Conservation (phyloP, 2,329 filamentous ascomycete species). For the Apiospora phragmitis region DNA sequence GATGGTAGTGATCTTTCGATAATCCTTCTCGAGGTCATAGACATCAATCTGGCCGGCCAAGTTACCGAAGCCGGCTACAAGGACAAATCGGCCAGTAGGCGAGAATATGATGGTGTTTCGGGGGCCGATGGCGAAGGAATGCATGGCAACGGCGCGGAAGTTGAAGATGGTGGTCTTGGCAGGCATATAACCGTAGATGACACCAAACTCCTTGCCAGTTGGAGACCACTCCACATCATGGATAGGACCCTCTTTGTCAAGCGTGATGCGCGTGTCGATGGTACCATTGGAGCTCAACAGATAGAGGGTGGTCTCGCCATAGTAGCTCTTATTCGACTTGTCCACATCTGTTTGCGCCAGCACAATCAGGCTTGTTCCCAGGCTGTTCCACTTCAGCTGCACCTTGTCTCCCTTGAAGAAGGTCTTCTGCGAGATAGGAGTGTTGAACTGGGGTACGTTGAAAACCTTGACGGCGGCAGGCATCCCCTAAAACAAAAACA, state of each 20-base stretch:
- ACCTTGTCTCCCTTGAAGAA: conserved; percentile 99
- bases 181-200: conserved; percentile 98
- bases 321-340: conserved; percentile 98
- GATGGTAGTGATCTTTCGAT: conserved; percentile 87
- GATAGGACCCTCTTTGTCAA: conserved; percentile 97
- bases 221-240: conserved; percentile 99
- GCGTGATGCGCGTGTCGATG: conserved; percentile 86
- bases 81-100: conserved; percentile 85
- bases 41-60: conserved; percentile 96
- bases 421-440: conserved; percentile 90
- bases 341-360: conserved; percentile 97
- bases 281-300: conserved; percentile 87
- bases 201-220: conserved; percentile 95
- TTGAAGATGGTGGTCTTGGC: conserved; percentile 99
- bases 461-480: conserved; percentile 93
- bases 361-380: conserved; percentile 88
- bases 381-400: conserved; percentile 94
- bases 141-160: conserved; percentile 75
- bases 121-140: conserved; percentile 83
- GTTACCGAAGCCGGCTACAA: conserved; percentile 96
- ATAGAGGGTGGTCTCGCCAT: conserved; percentile 96
- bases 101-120: conserved; percentile 96
- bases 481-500: conserved; percentile 65
- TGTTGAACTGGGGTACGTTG: conserved; percentile 83
- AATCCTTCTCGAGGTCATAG: conserved; percentile 94